Evolutionary conservation across 1,284 basidiomycete species (phyloP).

Genomic region (Chalciporus piperatoides): DNA sequence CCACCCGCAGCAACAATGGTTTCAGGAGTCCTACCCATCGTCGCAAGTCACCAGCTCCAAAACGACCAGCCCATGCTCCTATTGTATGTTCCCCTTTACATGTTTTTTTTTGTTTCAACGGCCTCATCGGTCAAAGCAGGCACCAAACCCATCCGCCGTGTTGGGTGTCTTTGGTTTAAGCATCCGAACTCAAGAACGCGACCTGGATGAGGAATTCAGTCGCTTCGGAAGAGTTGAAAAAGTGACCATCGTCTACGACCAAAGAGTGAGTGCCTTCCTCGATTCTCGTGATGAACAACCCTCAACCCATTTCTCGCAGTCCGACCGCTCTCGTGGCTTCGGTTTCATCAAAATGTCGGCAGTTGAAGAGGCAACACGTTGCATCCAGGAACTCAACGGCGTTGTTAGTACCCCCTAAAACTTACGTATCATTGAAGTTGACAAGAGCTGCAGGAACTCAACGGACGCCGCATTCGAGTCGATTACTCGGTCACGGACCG

Average conservation of each 20-base stretch:
- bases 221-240: conserved; percentile 91
- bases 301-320: conserved; percentile 45
- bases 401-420: conserved; percentile 54
- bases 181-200: conserved; percentile 90
- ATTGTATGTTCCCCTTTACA: conserved; percentile 49
- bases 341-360: conserved; percentile 94
- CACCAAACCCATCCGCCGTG: conserved; percentile 82
- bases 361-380: conserved; percentile 82
- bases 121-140: conserved; percentile 53
- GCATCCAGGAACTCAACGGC: conserved; percentile 91
- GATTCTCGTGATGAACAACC: conserved; percentile 6
- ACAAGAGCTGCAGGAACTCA: conserved; percentile 64
- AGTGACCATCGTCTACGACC: conserved; percentile 98
- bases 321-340: conserved; percentile 94
- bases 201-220: conserved; percentile 91
- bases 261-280: conserved; percentile 70
- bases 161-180: conserved; percentile 96
- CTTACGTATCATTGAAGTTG: conserved; percentile 10
- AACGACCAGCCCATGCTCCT: conserved; percentile 66
- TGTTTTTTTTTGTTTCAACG: conserved; percentile 4
- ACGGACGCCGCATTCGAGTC: conserved; percentile 93
- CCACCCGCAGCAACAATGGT: conserved; percentile 48
- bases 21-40: conserved; percentile 50
- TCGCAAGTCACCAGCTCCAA: conserved; percentile 48
- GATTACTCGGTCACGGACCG: conserved; percentile 94